Base-by-base conservation (phyloP, 306 rosid genomes). In the Senna tora region DNA sequence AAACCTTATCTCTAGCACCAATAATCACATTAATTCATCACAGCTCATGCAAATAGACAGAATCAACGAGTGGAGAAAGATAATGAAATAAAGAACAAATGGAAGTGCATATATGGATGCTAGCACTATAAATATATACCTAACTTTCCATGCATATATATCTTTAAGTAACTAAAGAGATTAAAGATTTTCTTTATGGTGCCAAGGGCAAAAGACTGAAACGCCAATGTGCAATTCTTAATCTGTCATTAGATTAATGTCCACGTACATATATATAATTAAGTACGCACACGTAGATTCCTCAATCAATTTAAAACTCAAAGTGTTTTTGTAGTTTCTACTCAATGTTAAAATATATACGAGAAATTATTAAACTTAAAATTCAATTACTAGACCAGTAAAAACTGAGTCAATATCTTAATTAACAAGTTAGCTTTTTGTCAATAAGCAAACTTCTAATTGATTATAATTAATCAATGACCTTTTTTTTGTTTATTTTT, bases 21-120 rank as follows among this genome's bases (percentile, higher is more conserved):
- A 34, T 16, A 21, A 59, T 59, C 65, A 9, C 14, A 59, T 0
- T 59, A 25, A 25, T 25, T 25, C 30, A 25, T 59, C 65, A 33
- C 46, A 59, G 65, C 65, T 59, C 46, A 59, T 10, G 7, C 46
- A n/a, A 59, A 59, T 59, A 59, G 65, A 33, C 65, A 32, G 65
- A 16, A 15, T 13, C 43, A 33, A 33, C 4, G 11, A 16, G 45
- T 16, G 65, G 46, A 9, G 46, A 33, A 34, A 1, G 46, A 16
- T 4, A 59, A 34, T 59, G 65, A 59, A 16, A 59, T 2, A 7
- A 33, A 6, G 12, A 16, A 13, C 0, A 5, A n/a, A 7, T 60
- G 47, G 46, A n/a, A 36, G 28, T 16, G 0, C 66, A 36, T 9
- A 9, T 60, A 60, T 60, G 7, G 1, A 36, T 16, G 45, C 4